Evolutionary conservation across 192 early-diverging fungal genomes (phyloP).

Genomic region (Rhizoclosmatium globosum): DNA sequence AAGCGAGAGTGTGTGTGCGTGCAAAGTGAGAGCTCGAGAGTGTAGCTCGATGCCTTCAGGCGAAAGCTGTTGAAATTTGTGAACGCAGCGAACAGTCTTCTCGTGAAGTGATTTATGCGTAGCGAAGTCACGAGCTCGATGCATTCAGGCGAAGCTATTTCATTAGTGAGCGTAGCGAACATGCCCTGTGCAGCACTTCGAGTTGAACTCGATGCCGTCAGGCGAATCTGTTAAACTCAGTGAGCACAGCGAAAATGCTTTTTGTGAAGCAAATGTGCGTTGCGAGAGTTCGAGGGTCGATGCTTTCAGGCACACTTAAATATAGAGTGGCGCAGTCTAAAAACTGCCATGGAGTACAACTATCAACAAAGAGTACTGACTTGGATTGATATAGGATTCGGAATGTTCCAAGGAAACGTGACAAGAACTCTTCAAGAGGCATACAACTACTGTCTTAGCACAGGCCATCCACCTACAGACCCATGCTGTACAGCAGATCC

Average conservation of each 20-base stretch:
- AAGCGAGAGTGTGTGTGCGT: neutral
- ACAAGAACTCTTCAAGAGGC: neutral
- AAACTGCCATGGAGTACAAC: neutral
- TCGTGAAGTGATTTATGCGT: too few relatives aligned
- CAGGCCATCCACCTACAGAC: neutral
- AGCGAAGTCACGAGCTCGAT: too few relatives aligned
- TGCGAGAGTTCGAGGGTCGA: neutral
- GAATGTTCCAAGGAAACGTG: slow-evolving; percentile 12
- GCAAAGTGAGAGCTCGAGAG: neutral
- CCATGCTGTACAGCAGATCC: slow-evolving; percentile 22
- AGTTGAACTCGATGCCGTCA: too few relatives aligned
- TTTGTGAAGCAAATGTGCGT: too few relatives aligned
- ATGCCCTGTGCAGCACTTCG: neutral
- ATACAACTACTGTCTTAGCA: slow-evolving; percentile 5
- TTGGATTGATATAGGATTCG: slow-evolving; percentile 9
- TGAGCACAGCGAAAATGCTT: too few relatives aligned
- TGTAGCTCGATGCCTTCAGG: neutral
- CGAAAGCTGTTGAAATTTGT: too few relatives aligned
- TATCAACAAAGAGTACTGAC: neutral
- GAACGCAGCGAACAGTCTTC: too few relatives aligned
- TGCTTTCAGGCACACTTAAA: neutral
- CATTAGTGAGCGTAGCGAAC: neutral
- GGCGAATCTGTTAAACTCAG: too few relatives aligned
- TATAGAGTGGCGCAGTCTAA: neutral
- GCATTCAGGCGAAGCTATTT: too few relatives aligned